These are phyloP conservation scores for Adenanthera pavonina DNA, from an alignment of 306 rosid genomes.

Conservation along the genomic window DNA sequence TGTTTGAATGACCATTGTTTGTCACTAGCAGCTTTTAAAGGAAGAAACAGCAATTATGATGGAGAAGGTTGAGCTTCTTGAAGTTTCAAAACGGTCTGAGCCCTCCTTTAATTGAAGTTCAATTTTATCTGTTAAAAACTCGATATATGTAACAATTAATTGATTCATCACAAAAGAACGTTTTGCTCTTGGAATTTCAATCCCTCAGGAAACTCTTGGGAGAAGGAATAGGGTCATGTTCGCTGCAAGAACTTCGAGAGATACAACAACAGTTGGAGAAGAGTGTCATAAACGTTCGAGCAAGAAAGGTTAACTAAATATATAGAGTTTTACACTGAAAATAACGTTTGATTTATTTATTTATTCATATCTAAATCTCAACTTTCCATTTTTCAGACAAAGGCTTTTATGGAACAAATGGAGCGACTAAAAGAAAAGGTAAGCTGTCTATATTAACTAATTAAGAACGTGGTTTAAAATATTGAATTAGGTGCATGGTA, in stretches of 20 bases:
- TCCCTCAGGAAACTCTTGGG: slow-evolving; percentile 77
- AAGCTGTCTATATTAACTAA: slow-evolving; percentile 16
- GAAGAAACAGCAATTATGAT: slow-evolving; percentile 67
- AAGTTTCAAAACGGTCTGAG: slow-evolving; percentile 75
- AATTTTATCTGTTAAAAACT: background rate
- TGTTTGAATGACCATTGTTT: slow-evolving; percentile 20
- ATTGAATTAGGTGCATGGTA: no score
- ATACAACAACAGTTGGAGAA: slow-evolving; percentile 73
- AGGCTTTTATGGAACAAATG: slow-evolving; percentile 72
- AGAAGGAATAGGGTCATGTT: slow-evolving; percentile 69
- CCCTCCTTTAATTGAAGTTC: background rate
- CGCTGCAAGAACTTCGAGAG: slow-evolving; percentile 70
- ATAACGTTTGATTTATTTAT: background rate
- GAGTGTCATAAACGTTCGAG: slow-evolving; percentile 66
- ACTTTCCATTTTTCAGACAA: slow-evolving; percentile 54
- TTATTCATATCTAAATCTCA: background rate
- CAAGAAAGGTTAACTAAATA: slow-evolving; percentile 65
- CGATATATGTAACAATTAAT: background rate
- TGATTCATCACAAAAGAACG: background rate
- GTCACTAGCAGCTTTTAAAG: slow-evolving; percentile 63
- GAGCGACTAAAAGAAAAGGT: slow-evolving; percentile 73
- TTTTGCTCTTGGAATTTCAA: slow-evolving; percentile 16
- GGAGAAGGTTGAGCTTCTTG: slow-evolving; percentile 81
- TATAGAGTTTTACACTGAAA: background rate
- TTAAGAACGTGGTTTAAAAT: background rate